Percentiles rank a stretch among this genome's conserved stretches.
phyloP scores from a whole-genome alignment of 441 rosid genomes.

The Aleurites moluccanus region DNA sequence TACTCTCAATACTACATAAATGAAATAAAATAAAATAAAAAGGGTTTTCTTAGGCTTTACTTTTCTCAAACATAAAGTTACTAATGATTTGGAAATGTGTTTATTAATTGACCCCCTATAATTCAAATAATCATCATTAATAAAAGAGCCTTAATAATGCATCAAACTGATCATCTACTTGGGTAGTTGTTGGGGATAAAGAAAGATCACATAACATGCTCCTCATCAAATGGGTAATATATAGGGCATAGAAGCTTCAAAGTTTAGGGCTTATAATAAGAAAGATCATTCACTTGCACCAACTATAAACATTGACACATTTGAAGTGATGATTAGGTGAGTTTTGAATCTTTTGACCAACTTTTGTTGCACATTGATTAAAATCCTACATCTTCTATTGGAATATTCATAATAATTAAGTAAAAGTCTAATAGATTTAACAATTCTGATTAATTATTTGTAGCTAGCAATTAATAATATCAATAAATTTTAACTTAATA shows the following conservation, averaged over 20 bases:
- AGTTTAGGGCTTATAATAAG: neutral
- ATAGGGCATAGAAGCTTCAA: neutral
- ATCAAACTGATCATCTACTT: slow-evolving; percentile 4
- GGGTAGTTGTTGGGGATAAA: slow-evolving; percentile 34
- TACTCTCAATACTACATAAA: neutral
- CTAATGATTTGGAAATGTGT: slow-evolving; percentile 18
- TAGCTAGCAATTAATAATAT: no score
- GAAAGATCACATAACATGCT: slow-evolving; percentile 25
- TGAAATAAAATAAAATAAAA: neutral
- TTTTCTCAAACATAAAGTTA: slow-evolving; percentile 51
- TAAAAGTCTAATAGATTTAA: no score
- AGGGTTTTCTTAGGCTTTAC: slow-evolving; percentile 44
- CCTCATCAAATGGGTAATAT: neutral
- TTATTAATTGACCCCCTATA: neutral
- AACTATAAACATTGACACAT: slow-evolving; percentile 39
- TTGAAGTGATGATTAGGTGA: slow-evolving; percentile 27
- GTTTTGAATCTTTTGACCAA: neutral
- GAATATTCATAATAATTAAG: no score
- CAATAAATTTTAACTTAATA: no score
- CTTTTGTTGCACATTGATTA: neutral
- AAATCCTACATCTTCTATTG: no score
- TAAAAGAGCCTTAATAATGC: slow-evolving; percentile 21
- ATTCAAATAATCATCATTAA: neutral
- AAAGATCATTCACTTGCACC: slow-evolving; percentile 23
- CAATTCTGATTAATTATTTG: no score